phyloP scores from a whole-genome alignment of 2,329 filamentous ascomycete species.

The Sarocladiaceae sp. region DNA sequence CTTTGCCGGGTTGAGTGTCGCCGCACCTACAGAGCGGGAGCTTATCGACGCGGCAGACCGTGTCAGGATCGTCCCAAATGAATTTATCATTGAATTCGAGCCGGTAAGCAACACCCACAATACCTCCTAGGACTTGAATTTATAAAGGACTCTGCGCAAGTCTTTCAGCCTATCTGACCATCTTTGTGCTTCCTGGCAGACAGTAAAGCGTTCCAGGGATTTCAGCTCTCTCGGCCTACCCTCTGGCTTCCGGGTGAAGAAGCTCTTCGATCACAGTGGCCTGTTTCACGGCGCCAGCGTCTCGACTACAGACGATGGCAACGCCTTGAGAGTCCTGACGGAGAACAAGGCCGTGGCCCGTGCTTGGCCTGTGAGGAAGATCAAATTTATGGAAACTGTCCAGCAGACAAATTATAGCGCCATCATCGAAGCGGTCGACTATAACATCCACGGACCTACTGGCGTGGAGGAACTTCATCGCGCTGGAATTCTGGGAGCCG shows the following conservation, averaged over 20 bases:
- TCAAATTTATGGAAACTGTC: constrained; percentile 1
- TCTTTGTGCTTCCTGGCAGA: too few relatives aligned
- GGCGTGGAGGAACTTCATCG: constrained; percentile 19
- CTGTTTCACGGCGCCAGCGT: constrained; percentile 19
- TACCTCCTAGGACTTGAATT: too few relatives aligned
- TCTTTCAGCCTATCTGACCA: too few relatives aligned
- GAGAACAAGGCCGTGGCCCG: constrained; percentile 15
- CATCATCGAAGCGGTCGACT: constrained; percentile 11
- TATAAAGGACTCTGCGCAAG: too few relatives aligned
- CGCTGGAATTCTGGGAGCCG: constrained; percentile 17
- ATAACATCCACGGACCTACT: constrained; percentile 19
- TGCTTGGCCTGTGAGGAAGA: constrained; percentile 15
- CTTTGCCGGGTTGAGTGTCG: too few relatives aligned
- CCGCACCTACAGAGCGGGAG: too few relatives aligned
- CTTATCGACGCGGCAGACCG: too few relatives aligned
- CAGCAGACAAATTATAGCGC: constrained; percentile 1
- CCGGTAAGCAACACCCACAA: too few relatives aligned
- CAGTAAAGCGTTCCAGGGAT: too few relatives aligned
- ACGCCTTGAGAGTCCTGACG: constrained; percentile 13
- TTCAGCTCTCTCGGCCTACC: background rate
- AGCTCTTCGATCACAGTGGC: constrained; percentile 11
- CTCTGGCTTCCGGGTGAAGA: constrained; percentile 8
- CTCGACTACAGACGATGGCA: constrained; percentile 12
- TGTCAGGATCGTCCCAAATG: too few relatives aligned
- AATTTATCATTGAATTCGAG: too few relatives aligned